Evolutionary conservation across 441 rosid genomes (phyloP), one percentile per base, ranked within the genome.

Genomic region (Euphorbia celastroides): DNA sequence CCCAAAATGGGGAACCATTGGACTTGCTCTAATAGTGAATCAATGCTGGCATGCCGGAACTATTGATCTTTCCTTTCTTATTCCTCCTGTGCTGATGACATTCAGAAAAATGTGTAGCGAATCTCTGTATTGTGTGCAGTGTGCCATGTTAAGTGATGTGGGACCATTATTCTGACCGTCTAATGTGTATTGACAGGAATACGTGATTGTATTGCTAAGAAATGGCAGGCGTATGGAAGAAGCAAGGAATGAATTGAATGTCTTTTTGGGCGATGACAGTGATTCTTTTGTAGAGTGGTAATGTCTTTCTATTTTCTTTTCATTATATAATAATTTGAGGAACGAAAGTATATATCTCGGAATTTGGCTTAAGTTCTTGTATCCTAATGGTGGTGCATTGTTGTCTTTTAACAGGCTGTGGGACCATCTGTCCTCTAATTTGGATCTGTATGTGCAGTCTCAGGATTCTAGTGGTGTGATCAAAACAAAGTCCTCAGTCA

Each of bases 251-350:
- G 99, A 94, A 79, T 70, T 94, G 86, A 75, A 84, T 58, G 94
- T 92, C 25, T 94, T 94, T 84, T 80, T 94, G 70, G 97, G 94
- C n/a, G 96, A 92, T 73, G 91, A 94, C 68, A 89, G 94, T n/a
- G 80, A 79, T 65, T 82, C 89, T 70, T 94, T 94, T 71, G 88
- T 94, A 5, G 72, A 92, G 30, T 94, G 99, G 99, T 92, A 87
- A 56, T 38, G 77, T 0, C 14, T 60, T 65, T 72, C 34, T 65
- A 68, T 46, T 64, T n/a, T 68, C 27, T 8, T 9, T 36, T 42
- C 6, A 72, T 28, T 46, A 25, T 13, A 58, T 7, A 28, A 60
- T 48, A 17, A 64, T 13, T 56, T 71, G 28, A 48, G 14, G 17
- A 46, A 42, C 38, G 26, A 41, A 44, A 22, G 57, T 62, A 46